Conservation (phyloP, 306 rosid genomes). For the Glycyrrhiza uralensis region DNA sequence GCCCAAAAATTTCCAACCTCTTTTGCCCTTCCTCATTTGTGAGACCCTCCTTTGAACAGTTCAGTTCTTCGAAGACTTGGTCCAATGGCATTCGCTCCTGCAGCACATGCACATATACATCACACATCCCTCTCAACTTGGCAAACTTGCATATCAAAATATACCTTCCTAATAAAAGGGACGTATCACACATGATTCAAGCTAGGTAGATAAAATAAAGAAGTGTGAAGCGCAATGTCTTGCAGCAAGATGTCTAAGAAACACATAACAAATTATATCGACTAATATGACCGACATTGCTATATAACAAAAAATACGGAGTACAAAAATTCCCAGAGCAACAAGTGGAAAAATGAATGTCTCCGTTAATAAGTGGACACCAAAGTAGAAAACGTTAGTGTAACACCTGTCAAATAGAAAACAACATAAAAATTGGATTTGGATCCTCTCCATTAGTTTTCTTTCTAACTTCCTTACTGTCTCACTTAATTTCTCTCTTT, state of each 20-base stretch:
- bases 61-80: constrained; percentile 77
- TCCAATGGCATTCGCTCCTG: constrained; percentile 78
- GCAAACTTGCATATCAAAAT: neutral
- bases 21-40: constrained; percentile 64
- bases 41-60: constrained; percentile 76
- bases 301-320: neutral
- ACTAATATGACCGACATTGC: neutral
- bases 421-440: neutral
- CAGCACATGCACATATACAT: neutral
- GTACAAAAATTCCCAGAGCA: neutral
- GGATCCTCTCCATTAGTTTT: too few relatives aligned
- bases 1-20: constrained; percentile 73
- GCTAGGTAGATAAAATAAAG: too few relatives aligned
- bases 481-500: too few relatives aligned
- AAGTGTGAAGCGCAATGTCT: too few relatives aligned
- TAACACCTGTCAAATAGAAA: neutral
- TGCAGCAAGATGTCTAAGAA: neutral
- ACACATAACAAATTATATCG: neutral
- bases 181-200: neutral
- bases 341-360: neutral
- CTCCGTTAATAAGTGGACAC: neutral
- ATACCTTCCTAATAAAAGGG: neutral
- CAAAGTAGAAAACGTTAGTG: neutral
- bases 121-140: neutral
- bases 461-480: too few relatives aligned